Percentiles rank a stretch among this genome's conserved stretches.
Evolutionary conservation across 768 basidiomycete species (phyloP).

Genomic region (Paxillus rubicundulus): DNA sequence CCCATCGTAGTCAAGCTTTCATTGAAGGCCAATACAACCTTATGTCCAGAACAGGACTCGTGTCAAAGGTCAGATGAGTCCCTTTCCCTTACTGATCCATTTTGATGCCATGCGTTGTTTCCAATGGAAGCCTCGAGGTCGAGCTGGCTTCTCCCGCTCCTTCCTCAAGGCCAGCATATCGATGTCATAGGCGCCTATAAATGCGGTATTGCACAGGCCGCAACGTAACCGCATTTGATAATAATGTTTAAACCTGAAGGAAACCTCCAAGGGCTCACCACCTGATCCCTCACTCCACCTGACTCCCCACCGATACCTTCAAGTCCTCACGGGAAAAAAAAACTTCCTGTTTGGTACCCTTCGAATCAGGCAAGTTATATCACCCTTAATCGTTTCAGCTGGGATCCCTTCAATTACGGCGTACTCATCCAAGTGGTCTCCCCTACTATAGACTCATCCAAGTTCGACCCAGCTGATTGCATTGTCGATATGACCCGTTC

Average conservation of each 20-base stretch:
- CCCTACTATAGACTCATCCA: too few relatives aligned
- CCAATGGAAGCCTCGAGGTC: constrained; percentile 3
- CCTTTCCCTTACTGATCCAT: neutral
- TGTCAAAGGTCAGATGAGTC: neutral
- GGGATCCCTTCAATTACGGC: neutral
- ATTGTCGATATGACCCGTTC: constrained; percentile 21
- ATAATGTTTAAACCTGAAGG: neutral
- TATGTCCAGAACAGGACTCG: neutral
- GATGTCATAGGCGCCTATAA: constrained; percentile 2
- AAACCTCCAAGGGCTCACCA: neutral
- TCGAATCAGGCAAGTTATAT: neutral
- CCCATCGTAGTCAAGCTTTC: too few relatives aligned
- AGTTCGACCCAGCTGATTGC: neutral
- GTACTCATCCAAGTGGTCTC: too few relatives aligned
- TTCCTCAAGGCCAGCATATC: neutral
- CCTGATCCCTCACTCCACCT: neutral
- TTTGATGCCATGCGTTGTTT: neutral
- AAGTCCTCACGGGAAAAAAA: neutral
- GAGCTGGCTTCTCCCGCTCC: neutral
- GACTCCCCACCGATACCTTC: neutral
- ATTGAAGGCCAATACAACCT: neutral
- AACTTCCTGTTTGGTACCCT: neutral
- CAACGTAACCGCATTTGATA: neutral
- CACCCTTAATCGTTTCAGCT: neutral
- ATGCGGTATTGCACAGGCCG: neutral